Base-by-base conservation (phyloP, 108 stramenopile species). In the Cyclotella distinguenda region DNA sequence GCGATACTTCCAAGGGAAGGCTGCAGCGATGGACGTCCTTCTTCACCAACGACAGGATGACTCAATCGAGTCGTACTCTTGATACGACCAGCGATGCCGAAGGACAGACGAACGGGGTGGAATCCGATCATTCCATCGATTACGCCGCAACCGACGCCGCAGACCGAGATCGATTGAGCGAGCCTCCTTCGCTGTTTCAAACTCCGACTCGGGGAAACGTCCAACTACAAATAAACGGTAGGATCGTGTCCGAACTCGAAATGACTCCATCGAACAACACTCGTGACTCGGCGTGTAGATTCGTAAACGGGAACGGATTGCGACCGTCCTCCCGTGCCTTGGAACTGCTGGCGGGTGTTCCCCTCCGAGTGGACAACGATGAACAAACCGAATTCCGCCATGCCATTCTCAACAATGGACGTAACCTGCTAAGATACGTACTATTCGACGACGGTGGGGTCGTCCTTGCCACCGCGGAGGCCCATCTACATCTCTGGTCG, bases 401-500 rank as follows among this genome's bases (percentile, higher is more conserved):
- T 27, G 52, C 60, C 12, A 66, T 76, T 27, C 43, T 81, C 2
- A 44, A 46, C 39, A 33, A 26, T 47, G 79, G 79, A 27, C 39
- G 75, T 9, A 80, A 80, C 49, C 64, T 76, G 0, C 45, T 75
- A n/a, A 47, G 57, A 21, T 74, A 81, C 27, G 60, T 61, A n/a
- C 33, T 76, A 16, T 25, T 67, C 3, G 26, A 57, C n/a, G 30
- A 53, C 19, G 33, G 35, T 0, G 45, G 52, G 15, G 47, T 3
- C 22, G 33, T 40, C 6, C 39, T 88, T 38, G 83, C 79, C 21
- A 62, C 78, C 8, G 80, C 85, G 7, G 63, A 80, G 27, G 81
- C 84, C 6, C 65, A 78, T 35, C 66, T 93, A 3, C 85, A 71
- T 66, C 23, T 94, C 7, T 94, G 93, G 93, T 63, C 57, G 9